Conservation (phyloP, 148 eudicot genomes). For the Vaccinium darrowii region DNA sequence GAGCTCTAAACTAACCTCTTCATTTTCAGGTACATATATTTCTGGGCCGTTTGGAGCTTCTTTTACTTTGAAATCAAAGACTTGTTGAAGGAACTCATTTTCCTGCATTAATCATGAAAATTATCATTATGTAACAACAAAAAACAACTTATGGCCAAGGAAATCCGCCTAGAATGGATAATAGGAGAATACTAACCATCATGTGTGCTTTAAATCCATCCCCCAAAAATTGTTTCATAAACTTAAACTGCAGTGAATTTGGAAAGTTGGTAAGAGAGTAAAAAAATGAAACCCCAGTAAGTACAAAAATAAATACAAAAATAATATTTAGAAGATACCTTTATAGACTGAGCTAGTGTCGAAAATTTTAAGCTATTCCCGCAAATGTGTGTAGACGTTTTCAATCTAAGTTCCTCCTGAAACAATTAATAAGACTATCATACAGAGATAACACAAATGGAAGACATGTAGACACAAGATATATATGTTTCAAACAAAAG, state of each 20-base stretch:
- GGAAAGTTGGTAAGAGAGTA: neutral
- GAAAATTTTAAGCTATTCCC: neutral
- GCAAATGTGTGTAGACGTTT: neutral
- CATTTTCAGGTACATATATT: neutral
- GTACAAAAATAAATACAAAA: neutral
- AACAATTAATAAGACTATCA: neutral
- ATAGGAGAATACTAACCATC: neutral
- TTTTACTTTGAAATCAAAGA: neutral
- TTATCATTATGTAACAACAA: neutral
- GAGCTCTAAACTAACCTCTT: neutral
- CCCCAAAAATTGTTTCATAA: conserved; percentile 9
- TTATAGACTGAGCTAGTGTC: neutral
- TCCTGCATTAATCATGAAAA: neutral
- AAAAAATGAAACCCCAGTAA: neutral
- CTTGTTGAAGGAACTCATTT: neutral
- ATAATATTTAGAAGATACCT: neutral
- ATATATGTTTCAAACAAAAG: neutral
- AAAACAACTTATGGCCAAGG: neutral
- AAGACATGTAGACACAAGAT: neutral
- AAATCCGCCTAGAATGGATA: neutral
- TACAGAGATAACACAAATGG: neutral
- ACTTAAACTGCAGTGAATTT: neutral
- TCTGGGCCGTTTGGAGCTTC: neutral
- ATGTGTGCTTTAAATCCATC: neutral
- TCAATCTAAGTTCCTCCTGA: neutral